Base-by-base conservation (phyloP, 352 stramenopile species). In the Pythium brachiatum region DNA sequence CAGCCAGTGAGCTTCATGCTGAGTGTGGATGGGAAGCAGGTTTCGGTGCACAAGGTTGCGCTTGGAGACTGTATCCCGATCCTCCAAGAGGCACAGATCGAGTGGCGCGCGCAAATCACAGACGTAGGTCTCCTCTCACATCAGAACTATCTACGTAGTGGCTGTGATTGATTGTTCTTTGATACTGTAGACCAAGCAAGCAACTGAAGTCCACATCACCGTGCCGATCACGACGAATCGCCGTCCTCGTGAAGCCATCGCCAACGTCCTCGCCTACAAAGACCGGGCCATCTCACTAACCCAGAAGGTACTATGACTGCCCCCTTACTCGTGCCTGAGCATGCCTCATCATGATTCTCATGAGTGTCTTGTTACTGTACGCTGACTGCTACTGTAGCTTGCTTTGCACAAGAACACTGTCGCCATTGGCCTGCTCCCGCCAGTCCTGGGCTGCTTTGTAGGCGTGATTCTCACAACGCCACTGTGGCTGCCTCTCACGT, bases 381-480 rank as follows among this genome's bases (percentile, higher is more conserved):
- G 9, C 20, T 26, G 20, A 31, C 20, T n/a, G n/a, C n/a, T n/a
- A n/a, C 3, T 29, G 11, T 7, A 90, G 81, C 66, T 90, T n/a
- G 73, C 68, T 2, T 57, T 88, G 32, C 78, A 88, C 53, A 80
- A 75, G 62, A 90, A 90, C 20, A 73, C 79, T 26, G 75, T 84
- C 13, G 70, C 70, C 0, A 41, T 89, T 32, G 72, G 77, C 0
- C 44, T 93, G 11, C 44, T 89, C 7, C 76, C 81, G 15, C 73
- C 73, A 1, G 36, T 90, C 5, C 47, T 73, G 1, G 78, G 76
- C 18, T 83, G 70, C 38, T 36, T 86, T 47, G 20, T 78, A 38
- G 78, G 79, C 13, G 50, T 88, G 31, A 43, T 78, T 1, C 70
- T 66, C 36, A 86, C 78, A 1, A 73, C 78, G 36, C 81, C 79